These are phyloP conservation scores for Cystoderma amianthinum DNA, from an alignment of 768 basidiomycete species.

Conservation along the genomic window DNA sequence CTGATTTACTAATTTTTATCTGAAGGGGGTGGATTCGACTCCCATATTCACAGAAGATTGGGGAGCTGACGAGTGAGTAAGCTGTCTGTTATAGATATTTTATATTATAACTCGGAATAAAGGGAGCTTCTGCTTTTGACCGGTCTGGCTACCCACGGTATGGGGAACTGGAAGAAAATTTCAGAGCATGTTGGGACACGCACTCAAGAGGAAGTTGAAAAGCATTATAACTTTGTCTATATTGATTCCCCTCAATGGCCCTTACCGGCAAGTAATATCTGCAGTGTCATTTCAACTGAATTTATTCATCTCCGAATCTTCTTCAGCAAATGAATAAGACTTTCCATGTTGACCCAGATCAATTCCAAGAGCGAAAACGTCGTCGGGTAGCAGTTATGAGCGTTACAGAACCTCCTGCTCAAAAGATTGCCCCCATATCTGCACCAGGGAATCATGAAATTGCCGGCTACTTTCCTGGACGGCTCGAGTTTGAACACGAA, in stretches of 20 bases:
- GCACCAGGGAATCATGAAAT: constrained; percentile 91
- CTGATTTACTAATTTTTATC: background rate
- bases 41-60: constrained; percentile 94
- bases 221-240: constrained; percentile 81
- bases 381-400: constrained; percentile 81
- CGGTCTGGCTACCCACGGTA: constrained; percentile 78
- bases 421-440: constrained; percentile 79
- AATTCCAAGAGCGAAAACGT: constrained; percentile 87
- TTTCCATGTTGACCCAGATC: constrained; percentile 70
- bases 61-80: constrained; percentile 92
- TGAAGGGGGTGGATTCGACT: constrained; percentile 90
- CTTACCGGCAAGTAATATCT: constrained; percentile 56
- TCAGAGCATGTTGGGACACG: constrained; percentile 92
- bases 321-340: constrained; percentile 44
- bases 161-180: constrained; percentile 97
- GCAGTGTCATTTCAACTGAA: constrained; percentile 3
- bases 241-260: constrained; percentile 77
- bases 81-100: background rate
- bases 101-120: constrained; percentile 2
- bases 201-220: constrained; percentile 88
- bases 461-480: constrained; percentile 87
- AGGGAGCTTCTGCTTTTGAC: constrained; percentile 89
- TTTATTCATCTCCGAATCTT: constrained; percentile 7
- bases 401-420: constrained; percentile 42
- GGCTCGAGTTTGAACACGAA: constrained; percentile 98